These are phyloP conservation scores for Penicillium frequentans DNA, from an alignment of 2,329 filamentous ascomycete genomes.

Conservation along the genomic window DNA sequence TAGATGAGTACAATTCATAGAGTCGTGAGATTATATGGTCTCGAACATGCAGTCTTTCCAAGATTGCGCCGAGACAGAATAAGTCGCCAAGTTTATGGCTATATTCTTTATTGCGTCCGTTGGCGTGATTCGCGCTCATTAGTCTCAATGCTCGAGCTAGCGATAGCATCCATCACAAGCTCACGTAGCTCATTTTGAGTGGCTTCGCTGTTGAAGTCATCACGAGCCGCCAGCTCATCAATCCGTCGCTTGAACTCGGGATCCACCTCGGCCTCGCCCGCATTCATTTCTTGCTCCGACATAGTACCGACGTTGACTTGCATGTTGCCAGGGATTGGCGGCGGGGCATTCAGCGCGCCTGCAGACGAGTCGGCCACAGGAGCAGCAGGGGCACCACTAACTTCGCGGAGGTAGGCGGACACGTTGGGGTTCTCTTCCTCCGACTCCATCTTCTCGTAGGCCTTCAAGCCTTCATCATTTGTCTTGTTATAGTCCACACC, in stretches of 20 bases:
- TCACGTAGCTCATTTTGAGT: constrained; percentile 77
- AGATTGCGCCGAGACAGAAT: neutral
- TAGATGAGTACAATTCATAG: neutral
- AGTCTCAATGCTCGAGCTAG: constrained; percentile 61
- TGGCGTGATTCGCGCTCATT: constrained; percentile 65
- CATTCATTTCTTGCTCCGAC: constrained; percentile 56
- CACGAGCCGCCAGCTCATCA: constrained; percentile 79
- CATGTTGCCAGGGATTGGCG: constrained; percentile 72
- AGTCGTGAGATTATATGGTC: neutral
- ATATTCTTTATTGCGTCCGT: constrained; percentile 53
- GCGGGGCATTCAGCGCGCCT: constrained; percentile 49
- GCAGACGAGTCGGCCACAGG: constrained; percentile 26
- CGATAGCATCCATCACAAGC: constrained; percentile 77
- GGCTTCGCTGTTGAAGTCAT: constrained; percentile 78
- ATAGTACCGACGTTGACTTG: constrained; percentile 76
- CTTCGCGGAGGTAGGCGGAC: constrained; percentile 65
- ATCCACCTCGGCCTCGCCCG: constrained; percentile 66
- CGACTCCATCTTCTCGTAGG: constrained; percentile 73
- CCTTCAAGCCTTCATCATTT: constrained; percentile 76
- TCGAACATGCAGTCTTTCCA: neutral
- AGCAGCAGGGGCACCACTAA: constrained; percentile 29
- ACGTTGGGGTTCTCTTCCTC: constrained; percentile 79
- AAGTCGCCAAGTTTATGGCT: neutral
- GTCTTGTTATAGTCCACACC: constrained; percentile 64
- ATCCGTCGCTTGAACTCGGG: constrained; percentile 82